These are phyloP conservation scores for Ustulina deusta DNA, from an alignment of 2,329 filamentous ascomycete species.

Conservation along the genomic window DNA sequence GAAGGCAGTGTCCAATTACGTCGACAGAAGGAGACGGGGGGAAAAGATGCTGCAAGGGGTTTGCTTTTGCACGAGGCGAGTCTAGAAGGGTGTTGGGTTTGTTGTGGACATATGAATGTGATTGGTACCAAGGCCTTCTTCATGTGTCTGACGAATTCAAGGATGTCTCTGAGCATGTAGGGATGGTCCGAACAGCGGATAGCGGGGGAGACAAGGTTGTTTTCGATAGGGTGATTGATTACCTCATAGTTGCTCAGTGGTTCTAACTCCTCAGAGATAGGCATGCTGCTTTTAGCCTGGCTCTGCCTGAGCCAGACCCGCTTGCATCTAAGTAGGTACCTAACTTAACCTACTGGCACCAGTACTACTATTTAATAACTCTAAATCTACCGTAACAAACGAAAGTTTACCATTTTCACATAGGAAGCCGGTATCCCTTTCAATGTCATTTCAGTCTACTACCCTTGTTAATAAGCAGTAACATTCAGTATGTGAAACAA, in stretches of 20 bases:
- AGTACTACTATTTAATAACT: no score
- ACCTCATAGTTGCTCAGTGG: slow-evolving; percentile 25
- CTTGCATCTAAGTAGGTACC: no score
- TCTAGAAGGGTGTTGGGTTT: neutral
- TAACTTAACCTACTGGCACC: no score
- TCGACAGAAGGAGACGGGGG: slow-evolving; percentile 30
- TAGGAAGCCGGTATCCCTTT: no score
- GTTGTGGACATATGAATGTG: slow-evolving; percentile 1
- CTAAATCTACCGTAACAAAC: no score
- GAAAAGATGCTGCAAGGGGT: slow-evolving; percentile 34
- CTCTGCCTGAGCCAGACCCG: no score
- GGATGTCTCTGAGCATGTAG: slow-evolving; percentile 9
- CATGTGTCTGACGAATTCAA: slow-evolving; percentile 13
- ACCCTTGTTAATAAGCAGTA: no score
- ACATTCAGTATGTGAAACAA: no score
- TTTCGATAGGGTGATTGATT: slow-evolving; percentile 12
- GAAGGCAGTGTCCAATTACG: slow-evolving; percentile 41
- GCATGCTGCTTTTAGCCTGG: no score
- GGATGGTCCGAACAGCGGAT: slow-evolving; percentile 10
- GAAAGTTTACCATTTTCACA: no score
- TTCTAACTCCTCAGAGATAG: no score
- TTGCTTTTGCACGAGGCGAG: slow-evolving; percentile 7
- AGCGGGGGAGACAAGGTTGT: slow-evolving; percentile 16
- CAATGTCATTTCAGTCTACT: no score
- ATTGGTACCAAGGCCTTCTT: slow-evolving; percentile 28